A percentile compares a stretch with the other conserved stretches of the same genome.
Conservation (phyloP, 176 grass and related monocot species). For the Cocos nucifera region DNA sequence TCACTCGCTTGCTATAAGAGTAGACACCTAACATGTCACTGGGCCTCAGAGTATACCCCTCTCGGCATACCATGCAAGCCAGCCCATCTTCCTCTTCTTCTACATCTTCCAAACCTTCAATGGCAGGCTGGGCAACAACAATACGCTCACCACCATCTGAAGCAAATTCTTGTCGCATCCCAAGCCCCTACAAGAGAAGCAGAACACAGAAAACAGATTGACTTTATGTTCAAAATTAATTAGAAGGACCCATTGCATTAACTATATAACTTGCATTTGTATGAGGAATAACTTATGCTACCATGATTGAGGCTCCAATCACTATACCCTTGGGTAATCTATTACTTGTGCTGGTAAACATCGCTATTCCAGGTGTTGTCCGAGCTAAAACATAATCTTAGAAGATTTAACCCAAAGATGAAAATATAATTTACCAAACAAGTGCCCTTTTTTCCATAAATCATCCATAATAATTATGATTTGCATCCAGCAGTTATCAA, state of each 20-base stretch:
- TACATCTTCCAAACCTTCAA: conserved; percentile 89
- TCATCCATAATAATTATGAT: too few species aligned
- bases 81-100: conserved; percentile 91
- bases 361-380: too few species aligned
- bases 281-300: not conserved
- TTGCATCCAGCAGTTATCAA: too few species aligned
- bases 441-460: too few species aligned
- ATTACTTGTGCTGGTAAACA: too few species aligned
- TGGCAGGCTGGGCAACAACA: conserved; percentile 76
- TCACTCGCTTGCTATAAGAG: conserved; percentile 84
- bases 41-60: conserved; percentile 88
- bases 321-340: too few species aligned
- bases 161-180: conserved; percentile 85
- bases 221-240: too few species aligned
- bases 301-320: too few species aligned
- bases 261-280: too few species aligned
- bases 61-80: conserved; percentile 95
- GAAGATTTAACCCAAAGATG: too few species aligned
- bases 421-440: too few species aligned
- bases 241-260: not conserved
- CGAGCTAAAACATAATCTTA: too few species aligned
- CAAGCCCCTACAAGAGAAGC: conserved; percentile 46
- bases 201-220: conserved; percentile 12
- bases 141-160: conserved; percentile 89
- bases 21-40: conserved; percentile 89